Evolutionary conservation across 148 eudicot genomes (phyloP).

Genomic region (Camellia granthamiana): DNA sequence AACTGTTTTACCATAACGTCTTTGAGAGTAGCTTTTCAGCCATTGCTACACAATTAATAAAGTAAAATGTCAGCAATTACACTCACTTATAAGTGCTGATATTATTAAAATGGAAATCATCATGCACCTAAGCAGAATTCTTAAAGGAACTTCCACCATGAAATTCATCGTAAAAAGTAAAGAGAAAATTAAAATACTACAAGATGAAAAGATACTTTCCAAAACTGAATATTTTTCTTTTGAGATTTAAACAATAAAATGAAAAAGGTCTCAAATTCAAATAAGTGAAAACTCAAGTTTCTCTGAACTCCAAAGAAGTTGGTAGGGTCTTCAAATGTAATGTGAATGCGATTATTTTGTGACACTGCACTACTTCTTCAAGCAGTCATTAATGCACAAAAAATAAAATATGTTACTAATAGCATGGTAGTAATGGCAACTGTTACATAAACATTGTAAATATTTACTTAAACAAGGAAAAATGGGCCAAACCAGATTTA

Average conservation of each 20-base stretch:
- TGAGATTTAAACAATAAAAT: background rate
- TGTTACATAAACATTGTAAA: background rate
- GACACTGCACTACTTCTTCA: background rate
- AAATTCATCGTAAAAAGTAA: background rate
- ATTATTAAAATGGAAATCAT: slow-evolving; percentile 5
- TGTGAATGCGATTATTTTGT: background rate
- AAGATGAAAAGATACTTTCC: background rate
- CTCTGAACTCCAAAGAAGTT: background rate
- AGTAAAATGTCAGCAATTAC: slow-evolving; percentile 7
- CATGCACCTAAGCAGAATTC: background rate
- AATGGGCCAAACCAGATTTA: background rate
- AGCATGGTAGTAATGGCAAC: no score
- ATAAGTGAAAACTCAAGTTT: background rate
- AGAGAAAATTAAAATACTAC: background rate
- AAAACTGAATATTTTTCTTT: no score
- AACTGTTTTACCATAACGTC: slow-evolving; percentile 83
- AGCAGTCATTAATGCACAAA: background rate
- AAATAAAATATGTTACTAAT: background rate
- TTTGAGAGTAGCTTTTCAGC: slow-evolving; percentile 69
- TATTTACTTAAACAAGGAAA: background rate
- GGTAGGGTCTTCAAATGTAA: background rate
- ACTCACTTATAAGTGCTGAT: background rate
- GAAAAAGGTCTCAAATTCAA: background rate
- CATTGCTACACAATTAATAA: slow-evolving; percentile 58
- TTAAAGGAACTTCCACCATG: background rate